Base-by-base conservation (phyloP, 257 asterid genomes). In the Parsonsia alboflavescens region DNA sequence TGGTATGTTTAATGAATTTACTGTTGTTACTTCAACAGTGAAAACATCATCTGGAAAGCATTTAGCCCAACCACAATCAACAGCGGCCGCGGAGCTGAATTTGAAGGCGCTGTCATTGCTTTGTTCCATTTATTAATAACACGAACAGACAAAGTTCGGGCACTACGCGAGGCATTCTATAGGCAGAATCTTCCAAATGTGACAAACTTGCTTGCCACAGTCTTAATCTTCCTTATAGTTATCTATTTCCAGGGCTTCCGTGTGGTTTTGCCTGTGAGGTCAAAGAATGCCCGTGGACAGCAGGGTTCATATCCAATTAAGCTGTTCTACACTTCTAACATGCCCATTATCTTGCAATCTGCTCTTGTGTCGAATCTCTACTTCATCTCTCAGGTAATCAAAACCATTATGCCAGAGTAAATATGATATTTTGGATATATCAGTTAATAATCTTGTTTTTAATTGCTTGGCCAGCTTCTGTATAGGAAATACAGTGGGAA, bases 241-340 rank as follows among this genome's bases (percentile, higher is more conserved):
- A 87, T 89, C 77, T 91, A 91, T 85, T 89, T 91, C 86, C 97
- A 91, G 88, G 97, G 97, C 3, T 89, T 89, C 84, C 96, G 97
- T 21, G 97, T 91, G 50, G 91, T 91, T 78, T 84, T 91, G 79
- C 97, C 97, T 30, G 94, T 91, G 75, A 86, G 97, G 74, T 89
- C 97, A 5, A 91, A 91, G 89, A 91, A 91, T 84, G 90, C 96
- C 44, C 96, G 96, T 68, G 96, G 97, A 30, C 96, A 90, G 70
- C 96, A 90, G 80, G 96, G 96, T 58, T 90, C 97, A 68, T 91
- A 91, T 82, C 96, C 97, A 24, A 91, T 91, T 64, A 91, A 91
- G 85, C 73, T 91, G 57, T 91, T 91, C 86, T 91, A 91, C 82
- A 91, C 97, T 58, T 91, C 97, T 77, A 91, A 89, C 44, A 91